These are phyloP conservation scores for Phycomyces blakesleeanus DNA, from an alignment of 192 early-diverging fungal species.

Conservation along the genomic window DNA sequence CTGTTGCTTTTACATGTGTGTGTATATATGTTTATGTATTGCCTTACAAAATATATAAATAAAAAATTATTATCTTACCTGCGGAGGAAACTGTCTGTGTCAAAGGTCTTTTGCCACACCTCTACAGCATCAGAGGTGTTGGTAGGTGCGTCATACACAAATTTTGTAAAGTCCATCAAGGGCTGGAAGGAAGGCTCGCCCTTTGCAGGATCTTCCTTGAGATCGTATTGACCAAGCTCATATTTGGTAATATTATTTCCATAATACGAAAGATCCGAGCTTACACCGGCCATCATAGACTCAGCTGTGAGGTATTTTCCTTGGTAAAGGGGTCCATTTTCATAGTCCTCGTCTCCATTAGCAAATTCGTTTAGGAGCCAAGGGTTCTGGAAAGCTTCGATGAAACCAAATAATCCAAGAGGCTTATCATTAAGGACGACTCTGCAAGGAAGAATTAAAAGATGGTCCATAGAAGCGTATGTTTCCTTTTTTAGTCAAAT, in stretches of 20 bases:
- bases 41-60: too few relatives aligned
- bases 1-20: too few relatives aligned
- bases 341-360: slow-evolving; percentile 20
- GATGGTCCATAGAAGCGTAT: too few relatives aligned
- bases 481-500: too few relatives aligned
- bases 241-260: slow-evolving; percentile 8
- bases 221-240: slow-evolving; percentile 7
- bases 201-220: slow-evolving; percentile 12
- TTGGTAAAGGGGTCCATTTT: slow-evolving; percentile 24
- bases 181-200: slow-evolving; percentile 6
- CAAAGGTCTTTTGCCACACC: slow-evolving; percentile 20
- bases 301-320: neutral
- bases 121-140: slow-evolving; percentile 10
- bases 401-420: slow-evolving; percentile 38
- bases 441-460: slow-evolving; percentile 21
- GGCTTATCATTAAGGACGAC: slow-evolving; percentile 37
- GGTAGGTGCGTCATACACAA: slow-evolving; percentile 20
- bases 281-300: neutral
- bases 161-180: slow-evolving; percentile 27
- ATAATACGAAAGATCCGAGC: slow-evolving; percentile 6
- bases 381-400: slow-evolving; percentile 43
- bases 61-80: too few relatives aligned
- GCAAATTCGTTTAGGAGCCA: slow-evolving; percentile 36
- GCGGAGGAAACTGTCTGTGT: slow-evolving; percentile 22
- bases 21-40: too few relatives aligned